Conservation (phyloP, 257 asterid species). For the Forsythia viridissima region DNA sequence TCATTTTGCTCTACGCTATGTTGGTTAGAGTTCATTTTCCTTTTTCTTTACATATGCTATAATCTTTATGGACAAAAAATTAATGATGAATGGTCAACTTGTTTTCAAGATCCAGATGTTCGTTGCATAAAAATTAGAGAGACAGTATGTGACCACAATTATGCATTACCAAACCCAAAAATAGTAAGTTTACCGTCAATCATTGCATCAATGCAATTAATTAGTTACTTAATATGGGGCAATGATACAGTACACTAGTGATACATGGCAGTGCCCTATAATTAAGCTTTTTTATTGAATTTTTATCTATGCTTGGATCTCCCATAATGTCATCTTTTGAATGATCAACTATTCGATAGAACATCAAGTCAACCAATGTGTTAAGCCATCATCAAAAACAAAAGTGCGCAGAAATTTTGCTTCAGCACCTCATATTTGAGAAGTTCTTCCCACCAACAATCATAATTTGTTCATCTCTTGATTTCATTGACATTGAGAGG, state of each 20-base stretch:
- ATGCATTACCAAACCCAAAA: background rate
- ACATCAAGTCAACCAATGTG: background rate
- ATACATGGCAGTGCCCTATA: background rate
- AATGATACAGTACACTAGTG: background rate
- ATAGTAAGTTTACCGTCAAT: background rate
- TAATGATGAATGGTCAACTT: background rate
- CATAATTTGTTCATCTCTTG: background rate
- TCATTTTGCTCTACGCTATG: background rate
- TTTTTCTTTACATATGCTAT: background rate
- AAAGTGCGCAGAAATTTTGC: background rate
- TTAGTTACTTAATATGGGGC: no score
- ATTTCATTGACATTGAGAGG: background rate
- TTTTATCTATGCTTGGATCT: background rate
- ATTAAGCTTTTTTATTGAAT: no score
- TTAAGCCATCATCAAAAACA: background rate
- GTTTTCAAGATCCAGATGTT: background rate
- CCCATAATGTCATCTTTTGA: background rate
- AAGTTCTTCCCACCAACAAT: background rate
- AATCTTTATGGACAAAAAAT: background rate
- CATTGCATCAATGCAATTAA: background rate
- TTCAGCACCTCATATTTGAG: background rate
- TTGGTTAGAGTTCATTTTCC: background rate
- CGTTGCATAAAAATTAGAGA: background rate
- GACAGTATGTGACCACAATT: background rate
- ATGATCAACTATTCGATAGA: background rate